Evolutionary conservation across 2,329 filamentous ascomycete species (phyloP), one percentile per base, ranked within the genome.

Genomic region (Penicillium sp.): DNA sequence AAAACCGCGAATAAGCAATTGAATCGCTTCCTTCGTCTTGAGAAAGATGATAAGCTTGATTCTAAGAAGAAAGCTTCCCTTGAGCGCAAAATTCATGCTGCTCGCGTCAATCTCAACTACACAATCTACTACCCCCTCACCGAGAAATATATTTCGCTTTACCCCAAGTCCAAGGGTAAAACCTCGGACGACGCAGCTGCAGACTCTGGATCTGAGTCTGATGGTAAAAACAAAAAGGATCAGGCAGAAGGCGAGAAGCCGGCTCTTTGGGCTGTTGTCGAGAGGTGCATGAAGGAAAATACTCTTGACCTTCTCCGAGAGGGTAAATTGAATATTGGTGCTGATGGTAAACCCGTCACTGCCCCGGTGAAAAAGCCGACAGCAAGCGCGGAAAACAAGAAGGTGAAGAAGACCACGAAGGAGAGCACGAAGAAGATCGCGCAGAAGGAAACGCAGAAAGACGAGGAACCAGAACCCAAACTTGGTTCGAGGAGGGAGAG

Each of bases 21-120:
- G 41, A 71, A 68, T 21, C 62, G 63, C 15, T 62, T 75, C 12
- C 59, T 59, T 6, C 64, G 64, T 5, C 65, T 76, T 49, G 71
- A 76, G 56, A 68, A 80, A 10, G 67, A 75, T 13, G 13, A 59
- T 36, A 57, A 44, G 51, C 68, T 60, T 62, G 67, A 54, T 52
- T 54, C 37, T 23, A 65, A 61, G 44, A 59, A 60, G 48, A 70
- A 55, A 51, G 32, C 53, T 42, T 41, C 62, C 73, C 40, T 68
- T 63, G 54, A 54, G 3, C 44, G 59, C 36, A 69, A 71, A 45
- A 69, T 82, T 20, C 78, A 82, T 58, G 67, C 68, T 24, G 77
- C 78, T 7, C 78, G 81, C 46, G 78, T 85, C 18, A 84, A 86
- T 63, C 66, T 86, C 56, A 84, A 84, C 62, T 87, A 87, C 65